phyloP scores from a whole-genome alignment of 805 yeast species.

The Candida ficus region DNA sequence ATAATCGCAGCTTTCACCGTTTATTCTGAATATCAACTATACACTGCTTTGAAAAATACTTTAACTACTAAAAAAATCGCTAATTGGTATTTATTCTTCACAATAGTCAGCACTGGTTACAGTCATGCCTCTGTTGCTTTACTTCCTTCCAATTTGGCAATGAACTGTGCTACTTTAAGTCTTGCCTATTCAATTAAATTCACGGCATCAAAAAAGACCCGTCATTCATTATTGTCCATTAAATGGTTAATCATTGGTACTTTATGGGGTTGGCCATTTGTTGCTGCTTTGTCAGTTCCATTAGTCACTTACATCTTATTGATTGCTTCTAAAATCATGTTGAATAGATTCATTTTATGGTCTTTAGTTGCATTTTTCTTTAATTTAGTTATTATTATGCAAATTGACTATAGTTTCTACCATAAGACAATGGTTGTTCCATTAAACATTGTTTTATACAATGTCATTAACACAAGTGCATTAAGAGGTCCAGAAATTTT shows the following conservation, averaged over 20 bases:
- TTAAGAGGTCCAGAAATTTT: conserved; percentile 83
- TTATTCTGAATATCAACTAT: conserved; percentile 50
- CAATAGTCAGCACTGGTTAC: conserved; percentile 71
- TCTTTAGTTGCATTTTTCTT: conserved; percentile 20
- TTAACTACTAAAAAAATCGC: conserved; percentile 27
- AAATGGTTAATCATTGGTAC: conserved; percentile 60
- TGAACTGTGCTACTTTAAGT: conserved; percentile 46
- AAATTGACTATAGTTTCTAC: conserved; percentile 60
- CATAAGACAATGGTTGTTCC: conserved; percentile 63
- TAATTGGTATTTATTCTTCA: conserved; percentile 57
- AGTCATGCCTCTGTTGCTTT: conserved; percentile 84
- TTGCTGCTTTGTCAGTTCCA: conserved; percentile 60
- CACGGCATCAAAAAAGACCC: conserved; percentile 12
- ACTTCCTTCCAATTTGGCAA: conserved; percentile 77
- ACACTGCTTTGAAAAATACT: conserved; percentile 32
- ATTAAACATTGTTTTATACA: conserved; percentile 75
- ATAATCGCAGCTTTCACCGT: conserved; percentile 37
- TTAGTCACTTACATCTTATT: conserved; percentile 37
- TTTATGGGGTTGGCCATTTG: conserved; percentile 89
- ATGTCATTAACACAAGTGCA: conserved; percentile 63
- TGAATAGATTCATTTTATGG: conserved; percentile 20
- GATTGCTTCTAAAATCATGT: conserved; percentile 4
- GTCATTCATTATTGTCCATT: conserved; percentile 28
- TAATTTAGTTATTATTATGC: conserved; percentile 27
- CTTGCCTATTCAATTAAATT: conserved; percentile 33